Conservation (phyloP, 164 flowering plant species). For the Saururus chinensis region DNA sequence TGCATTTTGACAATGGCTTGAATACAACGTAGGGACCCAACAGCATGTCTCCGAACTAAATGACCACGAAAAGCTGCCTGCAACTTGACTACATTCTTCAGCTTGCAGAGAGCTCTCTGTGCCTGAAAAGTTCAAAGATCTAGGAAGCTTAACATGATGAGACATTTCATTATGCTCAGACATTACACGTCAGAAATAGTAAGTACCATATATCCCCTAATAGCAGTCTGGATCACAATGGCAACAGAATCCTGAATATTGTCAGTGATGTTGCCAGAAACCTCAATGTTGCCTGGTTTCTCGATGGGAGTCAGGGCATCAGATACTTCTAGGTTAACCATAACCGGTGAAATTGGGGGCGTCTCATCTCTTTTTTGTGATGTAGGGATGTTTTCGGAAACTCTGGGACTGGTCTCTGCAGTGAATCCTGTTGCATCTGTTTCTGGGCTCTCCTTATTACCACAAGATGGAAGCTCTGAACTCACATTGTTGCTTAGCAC, state of each 20-base stretch:
- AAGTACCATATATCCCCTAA: conserved; percentile 67
- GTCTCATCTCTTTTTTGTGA: conserved; percentile 37
- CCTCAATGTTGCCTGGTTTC: conserved; percentile 9
- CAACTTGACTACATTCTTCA: conserved; percentile 57
- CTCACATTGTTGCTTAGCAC: conserved; percentile 62
- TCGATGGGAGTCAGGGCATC: conserved; percentile 16
- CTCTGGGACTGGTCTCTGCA: conserved; percentile 19
- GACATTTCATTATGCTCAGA: conserved; percentile 2
- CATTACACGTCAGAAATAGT: conserved; percentile 1
- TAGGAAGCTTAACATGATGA: neutral
- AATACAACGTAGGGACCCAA: conserved; percentile 74
- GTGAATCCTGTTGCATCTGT: conserved; percentile 21
- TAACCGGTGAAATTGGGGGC: conserved; percentile 9
- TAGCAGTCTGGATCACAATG: conserved; percentile 56
- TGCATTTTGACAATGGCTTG: conserved; percentile 90
- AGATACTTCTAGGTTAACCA: conserved; percentile 15
- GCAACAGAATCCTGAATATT: conserved; percentile 42
- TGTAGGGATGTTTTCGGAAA: conserved; percentile 38
- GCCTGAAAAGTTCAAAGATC: conserved; percentile 35
- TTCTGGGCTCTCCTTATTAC: conserved; percentile 42
- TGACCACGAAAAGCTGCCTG: conserved; percentile 95
- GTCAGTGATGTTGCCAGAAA: conserved; percentile 14
- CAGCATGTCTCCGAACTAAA: conserved; percentile 79
- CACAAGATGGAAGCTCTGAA: conserved; percentile 38
- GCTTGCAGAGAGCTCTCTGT: conserved; percentile 36